phyloP scores from a whole-genome alignment of 192 early-diverging fungal species.

The Paraglomus occultum region DNA sequence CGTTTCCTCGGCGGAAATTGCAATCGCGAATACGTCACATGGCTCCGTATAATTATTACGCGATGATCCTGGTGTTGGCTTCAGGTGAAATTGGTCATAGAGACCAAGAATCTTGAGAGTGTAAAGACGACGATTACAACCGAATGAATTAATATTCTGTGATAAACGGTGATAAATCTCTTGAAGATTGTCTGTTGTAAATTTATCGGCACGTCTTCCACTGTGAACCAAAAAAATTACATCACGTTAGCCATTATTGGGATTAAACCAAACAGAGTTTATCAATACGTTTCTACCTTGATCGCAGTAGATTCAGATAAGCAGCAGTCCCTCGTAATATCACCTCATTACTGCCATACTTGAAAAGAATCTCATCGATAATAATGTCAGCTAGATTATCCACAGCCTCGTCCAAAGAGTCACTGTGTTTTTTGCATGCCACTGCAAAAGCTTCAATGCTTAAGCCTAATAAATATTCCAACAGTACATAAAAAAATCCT shows the following conservation, averaged over 20 bases:
- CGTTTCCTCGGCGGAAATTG: slow-evolving; percentile 64
- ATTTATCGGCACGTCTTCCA: slow-evolving; percentile 23
- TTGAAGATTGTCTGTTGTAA: slow-evolving; percentile 45
- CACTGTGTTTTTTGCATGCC: slow-evolving; percentile 22
- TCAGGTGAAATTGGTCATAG: slow-evolving; percentile 63
- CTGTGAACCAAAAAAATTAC: not conserved
- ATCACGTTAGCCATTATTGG: not conserved
- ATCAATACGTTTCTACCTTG: slow-evolving; percentile 7
- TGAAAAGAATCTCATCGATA: slow-evolving; percentile 40
- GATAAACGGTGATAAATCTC: slow-evolving; percentile 52
- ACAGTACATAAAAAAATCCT: slow-evolving; percentile 42
- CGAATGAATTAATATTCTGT: slow-evolving; percentile 58
- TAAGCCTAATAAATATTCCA: slow-evolving; percentile 50
- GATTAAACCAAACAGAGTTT: not conserved
- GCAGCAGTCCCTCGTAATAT: slow-evolving; percentile 44
- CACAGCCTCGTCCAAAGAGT: slow-evolving; percentile 20
- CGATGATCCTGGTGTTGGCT: slow-evolving; percentile 35
- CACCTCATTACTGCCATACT: slow-evolving; percentile 46
- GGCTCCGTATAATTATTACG: slow-evolving; percentile 30
- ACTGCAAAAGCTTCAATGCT: slow-evolving; percentile 45
- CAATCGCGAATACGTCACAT: slow-evolving; percentile 53
- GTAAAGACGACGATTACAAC: slow-evolving; percentile 56
- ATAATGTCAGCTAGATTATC: slow-evolving; percentile 31
- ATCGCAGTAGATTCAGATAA: slow-evolving; percentile 39
- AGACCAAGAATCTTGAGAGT: slow-evolving; percentile 65